phyloP scores from a whole-genome alignment of 75 land plant genomes.

The Pseudotsuga menziesii region DNA sequence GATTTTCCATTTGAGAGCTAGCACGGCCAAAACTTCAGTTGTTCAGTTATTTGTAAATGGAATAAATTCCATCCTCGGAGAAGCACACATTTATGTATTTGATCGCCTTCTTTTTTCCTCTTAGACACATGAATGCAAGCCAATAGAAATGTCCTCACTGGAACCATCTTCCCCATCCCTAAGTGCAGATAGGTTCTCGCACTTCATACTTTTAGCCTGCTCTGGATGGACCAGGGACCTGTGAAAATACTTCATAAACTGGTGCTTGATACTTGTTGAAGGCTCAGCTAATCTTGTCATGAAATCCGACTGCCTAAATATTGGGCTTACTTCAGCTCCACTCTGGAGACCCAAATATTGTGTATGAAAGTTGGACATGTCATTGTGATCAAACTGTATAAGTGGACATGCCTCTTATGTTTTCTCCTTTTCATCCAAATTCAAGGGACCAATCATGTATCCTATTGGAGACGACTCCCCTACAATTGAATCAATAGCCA shows the following conservation, averaged over 20 bases:
- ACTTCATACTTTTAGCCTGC: slow-evolving; percentile 6
- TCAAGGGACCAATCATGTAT: too few species aligned
- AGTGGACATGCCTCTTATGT: too few species aligned
- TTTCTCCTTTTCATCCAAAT: too few species aligned
- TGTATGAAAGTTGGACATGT: slow-evolving; percentile 23
- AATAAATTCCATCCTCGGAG: neutral
- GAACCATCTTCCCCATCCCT: slow-evolving; percentile 24
- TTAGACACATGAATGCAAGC: slow-evolving; percentile 48
- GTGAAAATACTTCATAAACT: slow-evolving; percentile 35
- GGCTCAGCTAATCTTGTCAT: slow-evolving; percentile 23
- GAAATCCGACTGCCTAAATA: slow-evolving; percentile 21
- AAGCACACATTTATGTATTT: slow-evolving; percentile 6
- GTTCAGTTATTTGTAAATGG: neutral
- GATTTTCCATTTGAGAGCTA: slow-evolving; percentile 5
- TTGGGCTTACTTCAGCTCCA: slow-evolving; percentile 16
- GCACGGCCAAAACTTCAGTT: slow-evolving; percentile 4
- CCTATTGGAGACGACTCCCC: too few species aligned
- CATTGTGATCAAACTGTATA: too few species aligned
- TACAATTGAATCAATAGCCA: too few species aligned
- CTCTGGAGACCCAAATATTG: slow-evolving; percentile 24
- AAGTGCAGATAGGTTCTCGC: slow-evolving; percentile 31
- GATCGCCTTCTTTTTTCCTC: slow-evolving; percentile 41
- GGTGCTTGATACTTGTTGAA: slow-evolving; percentile 37
- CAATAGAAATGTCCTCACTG: slow-evolving; percentile 49
- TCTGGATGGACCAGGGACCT: slow-evolving; percentile 21